Evolutionary conservation across 495 filamentous ascomycete species (phyloP), one percentile per base, ranked within the genome.

Genomic region (Xylaria sp.): DNA sequence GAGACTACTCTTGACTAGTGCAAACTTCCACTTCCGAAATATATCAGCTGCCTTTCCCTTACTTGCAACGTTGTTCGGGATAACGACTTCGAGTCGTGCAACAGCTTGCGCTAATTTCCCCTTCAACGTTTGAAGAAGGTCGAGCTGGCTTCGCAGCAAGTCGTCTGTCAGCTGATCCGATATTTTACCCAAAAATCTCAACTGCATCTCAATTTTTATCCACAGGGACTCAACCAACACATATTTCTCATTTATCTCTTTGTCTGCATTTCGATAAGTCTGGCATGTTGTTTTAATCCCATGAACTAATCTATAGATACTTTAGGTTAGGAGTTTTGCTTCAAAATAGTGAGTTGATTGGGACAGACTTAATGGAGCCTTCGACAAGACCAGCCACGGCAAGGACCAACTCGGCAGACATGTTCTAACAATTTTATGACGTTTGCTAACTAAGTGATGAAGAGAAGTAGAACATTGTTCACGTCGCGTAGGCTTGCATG

Each of bases 1-100:
- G 17, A 84, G 74, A 19, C 52, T 62, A 1, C 73, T 68, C 53
- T 74, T 77, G 37, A 61, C 46, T n/a, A 71, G 31, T 19, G 72
- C 52, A 24, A 65, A 65, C 19, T 65, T 65, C 62, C 62, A 65
- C 44, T 65, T 65, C 29, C 44, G 62, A 35, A 65, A 44, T 15
- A 65, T 8, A 37, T 65, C 44, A 31, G 14, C 21, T 15, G 62
- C 44, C 31, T 40, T 65, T 14, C 44, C 44, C 29, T 35, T 52
- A 26, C 12, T 65, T 21, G 40, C 19, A 9, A 37, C 31, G 1
- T 37, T 65, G 14, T 24, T 40, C 29, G 62, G 62, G 2, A 9
- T 44, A 37, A 65, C 62, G 6, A 21, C 62, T 50, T 65, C 62
- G 12, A 65, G 29, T 0, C 44, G 43, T 26, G 62, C 52, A 21